Percentiles rank a stretch among this genome's conserved stretches.
Evolutionary conservation across 176 grass and related monocot genomes (phyloP).

Genomic region (Cenchrus purpureus): DNA sequence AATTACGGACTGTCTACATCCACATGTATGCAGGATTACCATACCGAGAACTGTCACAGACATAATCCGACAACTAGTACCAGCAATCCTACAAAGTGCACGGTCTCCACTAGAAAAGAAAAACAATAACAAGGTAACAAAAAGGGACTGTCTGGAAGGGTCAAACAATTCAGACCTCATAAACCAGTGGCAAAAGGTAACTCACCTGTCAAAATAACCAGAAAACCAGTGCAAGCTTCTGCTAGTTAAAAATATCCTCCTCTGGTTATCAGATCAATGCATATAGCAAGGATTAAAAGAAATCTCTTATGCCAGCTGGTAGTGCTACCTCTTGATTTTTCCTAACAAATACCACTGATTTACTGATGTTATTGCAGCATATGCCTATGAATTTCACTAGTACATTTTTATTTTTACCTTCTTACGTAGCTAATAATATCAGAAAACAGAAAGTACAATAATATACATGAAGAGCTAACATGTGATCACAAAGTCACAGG

Average conservation of each 20-base stretch:
- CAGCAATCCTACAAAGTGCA: not conserved
- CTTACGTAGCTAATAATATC: not conserved
- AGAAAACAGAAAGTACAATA: slow-evolving; percentile 36
- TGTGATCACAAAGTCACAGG: slow-evolving; percentile 36
- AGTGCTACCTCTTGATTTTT: not conserved
- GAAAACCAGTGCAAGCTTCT: not conserved
- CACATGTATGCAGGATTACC: not conserved
- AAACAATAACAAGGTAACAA: not conserved
- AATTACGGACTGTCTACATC: not conserved
- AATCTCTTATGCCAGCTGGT: not conserved
- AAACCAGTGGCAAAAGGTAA: not conserved
- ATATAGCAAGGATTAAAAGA: not conserved
- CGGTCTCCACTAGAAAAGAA: not conserved
- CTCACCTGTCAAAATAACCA: slow-evolving; percentile 8
- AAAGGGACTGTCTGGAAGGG: not conserved
- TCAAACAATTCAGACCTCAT: not conserved
- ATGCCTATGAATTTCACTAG: not conserved
- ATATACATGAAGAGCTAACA: slow-evolving; percentile 35
- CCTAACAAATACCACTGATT: not conserved
- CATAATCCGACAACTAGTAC: slow-evolving; percentile 9
- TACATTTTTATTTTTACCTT: slow-evolving; percentile 15
- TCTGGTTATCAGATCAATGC: not conserved
- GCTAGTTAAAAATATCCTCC: not conserved
- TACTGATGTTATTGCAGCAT: not conserved
- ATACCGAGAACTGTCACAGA: not conserved